A percentile compares a stretch with the other conserved stretches of the same genome.
Evolutionary conservation across 208 protist species (phyloP).

Genomic region (Naegleria fowleri): DNA sequence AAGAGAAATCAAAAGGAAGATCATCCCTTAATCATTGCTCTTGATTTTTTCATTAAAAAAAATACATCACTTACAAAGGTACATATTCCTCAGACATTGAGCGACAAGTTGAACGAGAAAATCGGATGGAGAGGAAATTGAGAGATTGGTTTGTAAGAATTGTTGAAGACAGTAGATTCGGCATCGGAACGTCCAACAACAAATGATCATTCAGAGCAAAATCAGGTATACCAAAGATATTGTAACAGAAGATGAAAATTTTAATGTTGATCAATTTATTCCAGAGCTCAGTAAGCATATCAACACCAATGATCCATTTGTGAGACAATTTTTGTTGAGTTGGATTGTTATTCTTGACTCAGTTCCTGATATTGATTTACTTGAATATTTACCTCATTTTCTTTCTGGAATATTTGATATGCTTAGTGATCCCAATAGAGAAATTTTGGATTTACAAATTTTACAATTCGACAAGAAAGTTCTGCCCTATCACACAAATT

Average conservation of each 20-base stretch:
- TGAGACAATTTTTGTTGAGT: slow-evolving; percentile 60
- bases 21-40: too few species aligned
- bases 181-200: not conserved
- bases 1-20: too few species aligned
- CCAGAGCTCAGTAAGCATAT: slow-evolving; percentile 58
- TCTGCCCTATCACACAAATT: slow-evolving; percentile 46
- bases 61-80: too few species aligned
- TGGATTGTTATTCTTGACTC: slow-evolving; percentile 69
- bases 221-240: slow-evolving; percentile 59
- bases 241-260: slow-evolving; percentile 53
- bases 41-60: too few species aligned
- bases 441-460: slow-evolving; percentile 60
- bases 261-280: slow-evolving; percentile 63
- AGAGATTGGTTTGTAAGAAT: not conserved
- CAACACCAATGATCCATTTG: slow-evolving; percentile 44
- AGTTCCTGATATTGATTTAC: slow-evolving; percentile 69
- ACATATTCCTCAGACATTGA: not conserved
- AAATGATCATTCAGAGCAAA: not conserved
- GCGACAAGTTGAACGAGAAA: not conserved
- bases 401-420: slow-evolving; percentile 60
- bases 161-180: not conserved
- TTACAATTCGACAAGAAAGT: slow-evolving; percentile 51
- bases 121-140: slow-evolving; percentile 14
- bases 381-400: slow-evolving; percentile 64
- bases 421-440: slow-evolving; percentile 48